Conservation (phyloP, 495 filamentous ascomycete genomes). For the Podospora appendiculata region DNA sequence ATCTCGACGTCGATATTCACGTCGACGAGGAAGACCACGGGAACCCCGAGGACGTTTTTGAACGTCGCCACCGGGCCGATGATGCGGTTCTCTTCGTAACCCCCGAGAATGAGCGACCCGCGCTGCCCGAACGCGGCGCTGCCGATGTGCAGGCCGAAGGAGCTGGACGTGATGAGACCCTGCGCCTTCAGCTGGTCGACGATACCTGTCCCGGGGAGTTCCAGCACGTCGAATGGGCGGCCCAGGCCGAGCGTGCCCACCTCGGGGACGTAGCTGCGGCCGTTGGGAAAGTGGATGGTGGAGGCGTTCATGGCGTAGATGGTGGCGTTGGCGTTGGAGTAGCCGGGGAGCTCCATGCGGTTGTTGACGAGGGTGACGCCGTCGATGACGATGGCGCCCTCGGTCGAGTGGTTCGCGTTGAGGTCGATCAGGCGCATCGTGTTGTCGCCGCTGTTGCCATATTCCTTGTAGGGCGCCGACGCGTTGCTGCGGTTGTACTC, state of each 20-base stretch:
- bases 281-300: neutral
- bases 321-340: slow-evolving; percentile 7
- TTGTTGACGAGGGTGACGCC: slow-evolving; percentile 4
- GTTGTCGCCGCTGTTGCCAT: neutral
- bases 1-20: slow-evolving; percentile 29
- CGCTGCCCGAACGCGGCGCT: slow-evolving; percentile 25
- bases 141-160: slow-evolving; percentile 45
- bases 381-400: slow-evolving; percentile 3
- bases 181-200: slow-evolving; percentile 6
- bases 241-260: slow-evolving; percentile 7
- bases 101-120: slow-evolving; percentile 37
- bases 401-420: neutral
- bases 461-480: neutral
- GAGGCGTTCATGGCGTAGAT: slow-evolving; percentile 5
- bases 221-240: neutral
- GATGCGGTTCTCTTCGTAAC: slow-evolving; percentile 32
- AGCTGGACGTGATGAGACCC: slow-evolving; percentile 30
- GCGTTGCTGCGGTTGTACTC: neutral
- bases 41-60: slow-evolving; percentile 1
- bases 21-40: slow-evolving; percentile 19
- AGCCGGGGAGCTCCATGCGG: slow-evolving; percentile 1
- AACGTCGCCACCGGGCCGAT: slow-evolving; percentile 12
- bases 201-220: slow-evolving; percentile 1
- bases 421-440: neutral
- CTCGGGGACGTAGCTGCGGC: neutral